These are phyloP conservation scores for Apiospora marii DNA, from an alignment of 2,329 filamentous ascomycete species.

Conservation along the genomic window DNA sequence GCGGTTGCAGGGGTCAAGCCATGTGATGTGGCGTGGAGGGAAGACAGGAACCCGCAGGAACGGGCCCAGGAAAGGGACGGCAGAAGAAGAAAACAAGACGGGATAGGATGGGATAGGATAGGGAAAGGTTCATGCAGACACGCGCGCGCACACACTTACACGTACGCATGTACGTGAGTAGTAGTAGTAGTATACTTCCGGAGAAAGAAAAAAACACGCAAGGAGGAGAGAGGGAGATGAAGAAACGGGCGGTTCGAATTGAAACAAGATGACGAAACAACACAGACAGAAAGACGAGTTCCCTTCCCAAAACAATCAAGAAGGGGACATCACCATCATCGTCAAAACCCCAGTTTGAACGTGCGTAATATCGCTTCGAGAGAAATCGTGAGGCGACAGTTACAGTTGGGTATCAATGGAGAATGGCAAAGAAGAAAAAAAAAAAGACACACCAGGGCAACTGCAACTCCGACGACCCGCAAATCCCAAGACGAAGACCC, in stretches of 20 bases:
- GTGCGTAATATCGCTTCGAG: conserved; percentile 13
- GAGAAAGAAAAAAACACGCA: background rate
- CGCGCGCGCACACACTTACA: background rate
- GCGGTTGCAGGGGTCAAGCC: background rate
- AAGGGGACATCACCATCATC: background rate
- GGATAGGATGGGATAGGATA: background rate
- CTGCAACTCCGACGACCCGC: background rate
- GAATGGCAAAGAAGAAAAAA: background rate
- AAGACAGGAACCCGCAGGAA: background rate
- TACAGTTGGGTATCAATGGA: conserved; percentile 20
- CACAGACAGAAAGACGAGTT: background rate
- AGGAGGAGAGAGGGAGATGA: no score
- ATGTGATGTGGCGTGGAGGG: background rate
- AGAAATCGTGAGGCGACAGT: conserved; percentile 7
- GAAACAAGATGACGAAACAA: background rate
- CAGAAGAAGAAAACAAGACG: conserved; percentile 8
- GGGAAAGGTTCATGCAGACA: conserved; percentile 6
- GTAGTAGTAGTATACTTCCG: background rate
- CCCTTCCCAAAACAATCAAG: background rate
- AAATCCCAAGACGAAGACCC: background rate
- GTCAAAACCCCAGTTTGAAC: background rate
- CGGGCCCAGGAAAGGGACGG: background rate
- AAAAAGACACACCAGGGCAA: background rate
- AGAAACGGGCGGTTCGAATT: background rate
- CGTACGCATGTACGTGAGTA: background rate